Evolutionary conservation across 1,139 yeast genomes (phyloP).

Genomic region (Scheffersomyces titani): DNA sequence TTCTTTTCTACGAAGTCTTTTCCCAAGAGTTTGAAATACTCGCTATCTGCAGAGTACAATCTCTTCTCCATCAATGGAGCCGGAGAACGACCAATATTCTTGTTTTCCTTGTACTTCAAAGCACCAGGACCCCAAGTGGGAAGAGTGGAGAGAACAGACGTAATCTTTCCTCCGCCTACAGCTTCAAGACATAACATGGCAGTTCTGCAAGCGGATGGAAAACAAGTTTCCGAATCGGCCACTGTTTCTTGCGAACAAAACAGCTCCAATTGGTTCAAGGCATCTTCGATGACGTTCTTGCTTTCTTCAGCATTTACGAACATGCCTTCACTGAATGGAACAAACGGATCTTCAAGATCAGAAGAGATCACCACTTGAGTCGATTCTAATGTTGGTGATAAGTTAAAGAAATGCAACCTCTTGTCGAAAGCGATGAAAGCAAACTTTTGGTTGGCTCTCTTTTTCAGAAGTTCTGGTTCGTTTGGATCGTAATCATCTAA

Average conservation of each 20-base stretch:
- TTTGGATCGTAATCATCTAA: constrained; percentile 11
- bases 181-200: constrained; percentile 65
- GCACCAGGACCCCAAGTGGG: constrained; percentile 89
- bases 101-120: constrained; percentile 54
- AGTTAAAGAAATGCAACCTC: constrained; percentile 71
- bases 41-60: constrained; percentile 59
- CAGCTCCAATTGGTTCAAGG: constrained; percentile 62
- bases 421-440: constrained; percentile 81
- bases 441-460: constrained; percentile 32
- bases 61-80: constrained; percentile 57
- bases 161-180: constrained; percentile 80
- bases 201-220: constrained; percentile 75
- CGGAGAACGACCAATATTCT: constrained; percentile 35
- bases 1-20: constrained; percentile 58
- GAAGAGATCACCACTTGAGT: constrained; percentile 68
- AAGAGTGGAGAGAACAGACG: constrained; percentile 63
- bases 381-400: constrained; percentile 54
- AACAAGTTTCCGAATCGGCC: constrained; percentile 69
- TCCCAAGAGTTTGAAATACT: constrained; percentile 63
- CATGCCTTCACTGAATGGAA: constrained; percentile 78
- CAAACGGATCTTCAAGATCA: constrained; percentile 78
- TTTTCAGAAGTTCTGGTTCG: constrained; percentile 6
- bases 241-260: constrained; percentile 37
- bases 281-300: constrained; percentile 61
- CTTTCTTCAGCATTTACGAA: constrained; percentile 79